Evolutionary conservation across 2,329 filamentous ascomycete species (phyloP), one percentile per base, ranked within the genome.

Genomic region (Bipolaris cookei): DNA sequence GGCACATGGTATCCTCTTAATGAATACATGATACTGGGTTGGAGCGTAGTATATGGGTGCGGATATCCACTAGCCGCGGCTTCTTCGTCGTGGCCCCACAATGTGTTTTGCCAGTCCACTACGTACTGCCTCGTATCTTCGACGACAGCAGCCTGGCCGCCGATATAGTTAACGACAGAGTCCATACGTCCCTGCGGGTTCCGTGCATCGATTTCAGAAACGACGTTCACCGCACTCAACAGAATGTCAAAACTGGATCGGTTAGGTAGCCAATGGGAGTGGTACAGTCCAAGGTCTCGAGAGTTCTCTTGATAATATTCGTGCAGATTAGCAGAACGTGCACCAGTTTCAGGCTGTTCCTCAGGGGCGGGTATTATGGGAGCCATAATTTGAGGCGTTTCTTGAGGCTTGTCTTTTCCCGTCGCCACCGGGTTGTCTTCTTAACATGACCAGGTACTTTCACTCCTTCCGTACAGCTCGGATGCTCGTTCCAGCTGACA

Each of bases 401-500:
- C 5, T 54, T 38, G 11, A 42, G 30, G 10, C n/a, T 23, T 3
- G 23, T 32, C 42, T 16, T 41, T 35, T 16, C 39, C 13, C 7
- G 11, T 5, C 5, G 34, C 44, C 13, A 25, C 25, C 20, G 25
- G 34, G n/a, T n/a, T n/a, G 20, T 16, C 23, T 18, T 49, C 34
- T 45, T 47, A 13, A 6, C 37, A 8, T 14, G 28, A 7, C 10
- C 23, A 37, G 43, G 10, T 42, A 37, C 21, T 3, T 38, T n/a
- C 18, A 47, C 11, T 3, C 48, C 50, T 3, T 59, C 54, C 28
- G 58, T 62, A 49, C 72, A 75, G 55, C 66, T 74, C 38, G 68
- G 62, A 52, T 74, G 68, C 5, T 64, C 67, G 49, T 75, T 63
- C 72, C 72, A 75, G 46, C 46, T 59, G n/a, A 64, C 50, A 42